Percentiles rank a stretch among this genome's conserved stretches.
phyloP scores from a whole-genome alignment of 1,139 yeast species.

The Saccharomyces hybrid region DNA sequence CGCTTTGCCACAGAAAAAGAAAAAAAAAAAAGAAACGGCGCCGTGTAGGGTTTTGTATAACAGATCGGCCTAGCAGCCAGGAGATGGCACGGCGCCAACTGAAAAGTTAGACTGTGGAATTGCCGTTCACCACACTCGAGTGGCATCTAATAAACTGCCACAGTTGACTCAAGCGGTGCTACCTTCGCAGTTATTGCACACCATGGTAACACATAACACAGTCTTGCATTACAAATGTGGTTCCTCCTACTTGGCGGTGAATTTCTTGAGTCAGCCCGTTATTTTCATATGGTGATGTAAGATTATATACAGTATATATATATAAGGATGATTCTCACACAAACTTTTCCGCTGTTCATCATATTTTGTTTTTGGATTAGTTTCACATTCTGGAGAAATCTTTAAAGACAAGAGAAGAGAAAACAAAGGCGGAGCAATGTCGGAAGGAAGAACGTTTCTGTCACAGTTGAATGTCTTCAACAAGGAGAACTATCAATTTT shows the following conservation, averaged over 20 bases:
- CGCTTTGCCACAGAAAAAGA: neutral
- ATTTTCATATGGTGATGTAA: neutral
- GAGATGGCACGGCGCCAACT: neutral
- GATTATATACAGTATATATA: neutral
- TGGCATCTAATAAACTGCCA: neutral
- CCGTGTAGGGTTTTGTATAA: neutral
- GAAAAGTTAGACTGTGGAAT: neutral
- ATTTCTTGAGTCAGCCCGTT: neutral
- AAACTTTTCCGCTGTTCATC: neutral
- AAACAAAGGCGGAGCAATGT: constrained; percentile 10
- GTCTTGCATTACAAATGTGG: neutral
- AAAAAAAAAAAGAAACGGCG: neutral
- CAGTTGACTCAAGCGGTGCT: neutral
- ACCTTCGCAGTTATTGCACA: neutral
- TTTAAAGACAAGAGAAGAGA: neutral
- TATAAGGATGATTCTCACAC: neutral
- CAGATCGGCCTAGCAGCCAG: neutral
- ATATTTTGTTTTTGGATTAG: neutral
- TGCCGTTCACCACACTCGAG: neutral
- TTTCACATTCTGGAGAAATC: neutral
- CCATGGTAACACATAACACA: neutral
- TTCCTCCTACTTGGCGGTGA: neutral
- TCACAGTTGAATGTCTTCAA: constrained; percentile 27
- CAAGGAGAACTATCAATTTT: constrained; percentile 21
- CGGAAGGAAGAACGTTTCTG: constrained; percentile 15